Conservation (phyloP, 305 asterid genomes). For the Solanum aculeatissimum region DNA sequence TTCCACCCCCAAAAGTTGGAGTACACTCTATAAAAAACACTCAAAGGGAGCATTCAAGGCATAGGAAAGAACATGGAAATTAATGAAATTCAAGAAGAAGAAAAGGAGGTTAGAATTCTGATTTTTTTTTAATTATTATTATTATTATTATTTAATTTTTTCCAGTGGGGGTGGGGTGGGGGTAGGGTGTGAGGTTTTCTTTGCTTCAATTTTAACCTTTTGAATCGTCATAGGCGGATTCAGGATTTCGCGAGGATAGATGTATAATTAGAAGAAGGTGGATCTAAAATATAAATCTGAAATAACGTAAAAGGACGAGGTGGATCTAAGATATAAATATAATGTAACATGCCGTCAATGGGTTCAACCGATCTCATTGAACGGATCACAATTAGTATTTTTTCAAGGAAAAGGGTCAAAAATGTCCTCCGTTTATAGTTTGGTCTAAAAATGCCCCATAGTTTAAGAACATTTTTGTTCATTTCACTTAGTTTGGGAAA, state of each 20-base stretch:
- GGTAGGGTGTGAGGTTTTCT: background rate
- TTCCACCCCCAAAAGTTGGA: background rate
- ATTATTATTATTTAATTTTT: background rate
- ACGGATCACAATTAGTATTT: background rate
- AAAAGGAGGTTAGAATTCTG: conserved; percentile 2
- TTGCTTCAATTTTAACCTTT: background rate
- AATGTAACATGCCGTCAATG: background rate
- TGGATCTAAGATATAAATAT: background rate
- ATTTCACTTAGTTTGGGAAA: no score
- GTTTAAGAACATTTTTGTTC: no score
- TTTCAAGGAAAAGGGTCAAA: no score
- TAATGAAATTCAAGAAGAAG: background rate
- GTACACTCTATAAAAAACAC: background rate
- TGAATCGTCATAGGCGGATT: background rate
- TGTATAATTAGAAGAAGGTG: background rate
- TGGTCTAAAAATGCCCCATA: no score
- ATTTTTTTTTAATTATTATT: background rate
- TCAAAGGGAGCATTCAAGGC: background rate
- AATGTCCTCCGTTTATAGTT: no score
- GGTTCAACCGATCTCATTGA: background rate
- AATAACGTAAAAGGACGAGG: background rate
- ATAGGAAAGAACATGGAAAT: background rate
- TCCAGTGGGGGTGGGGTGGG: background rate
- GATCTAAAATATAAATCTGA: background rate
- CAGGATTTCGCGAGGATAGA: background rate